Evolutionary conservation across 306 rosid species (phyloP), one percentile per base, ranked within the genome.

Genomic region (Boehmeria nivea): DNA sequence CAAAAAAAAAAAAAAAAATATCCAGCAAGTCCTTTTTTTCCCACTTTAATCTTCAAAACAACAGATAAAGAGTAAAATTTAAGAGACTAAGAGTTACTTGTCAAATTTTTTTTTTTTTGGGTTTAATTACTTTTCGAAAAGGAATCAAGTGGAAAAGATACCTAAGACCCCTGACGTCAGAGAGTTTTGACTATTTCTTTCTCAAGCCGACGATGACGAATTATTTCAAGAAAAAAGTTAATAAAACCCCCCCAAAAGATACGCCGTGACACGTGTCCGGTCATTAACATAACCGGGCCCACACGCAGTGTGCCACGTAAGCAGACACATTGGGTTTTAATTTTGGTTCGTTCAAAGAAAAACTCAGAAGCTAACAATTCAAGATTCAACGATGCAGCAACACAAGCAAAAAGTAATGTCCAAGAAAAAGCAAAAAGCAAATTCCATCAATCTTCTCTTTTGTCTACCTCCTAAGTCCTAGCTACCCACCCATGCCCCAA

Each of bases 401-500:
- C n/a, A 11, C 8, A 40, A 49, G 40, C 68, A 63, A 6, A 45
- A 48, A 33, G 11, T 33, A 33, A 19, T 27, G 39, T 42, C 49
- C 52, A 59, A 58, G 71, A 15, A 34, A 52, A 39, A 43, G 19
- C 16, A 26, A 64, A 36, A 59, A 0, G 20, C 39, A 2, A 1
- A 1, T 27, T 17, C 31, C n/a, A 4, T 33, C 38, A 33, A 33
- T 33, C 38, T 4, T 33, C 38, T 4, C 38, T 11, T n/a, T n/a
- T n/a, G n/a, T n/a, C n/a, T n/a, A n/a, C n/a, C n/a, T n/a, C 34
- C 34, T 3, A 8, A 28, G 3, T 28, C 8, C 34, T 28, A 28
- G 34, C 34, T 56, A 37, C 26, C 57, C 28, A 20, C 9, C 54
- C 6, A 40, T 17, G 47, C 27, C 55, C 54, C 23, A 70, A 73